Conservation (phyloP, 352 stramenopile species). For the Pythium periplocum region DNA sequence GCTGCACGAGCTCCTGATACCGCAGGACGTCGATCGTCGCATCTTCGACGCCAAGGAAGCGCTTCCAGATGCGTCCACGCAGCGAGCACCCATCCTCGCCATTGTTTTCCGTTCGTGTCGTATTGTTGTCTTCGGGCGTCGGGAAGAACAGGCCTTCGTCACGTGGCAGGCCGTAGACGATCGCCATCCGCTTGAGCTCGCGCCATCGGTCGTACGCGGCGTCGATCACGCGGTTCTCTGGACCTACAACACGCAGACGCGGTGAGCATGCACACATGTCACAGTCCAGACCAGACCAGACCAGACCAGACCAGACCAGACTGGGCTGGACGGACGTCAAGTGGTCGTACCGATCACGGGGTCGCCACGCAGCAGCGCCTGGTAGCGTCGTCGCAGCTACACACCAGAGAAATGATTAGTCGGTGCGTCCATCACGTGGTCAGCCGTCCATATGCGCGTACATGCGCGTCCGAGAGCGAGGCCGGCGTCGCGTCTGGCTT, state of each 20-base stretch:
- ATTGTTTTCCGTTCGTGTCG: not conserved
- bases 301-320: too few relatives aligned
- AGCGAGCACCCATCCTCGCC: conserved; percentile 41
- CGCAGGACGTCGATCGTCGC: conserved; percentile 43
- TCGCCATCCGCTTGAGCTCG: conserved; percentile 78
- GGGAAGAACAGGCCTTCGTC: conserved; percentile 24
- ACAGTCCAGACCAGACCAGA: too few relatives aligned
- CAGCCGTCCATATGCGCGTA: conserved; percentile 2
- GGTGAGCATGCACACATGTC: too few relatives aligned
- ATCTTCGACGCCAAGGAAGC: conserved; percentile 72
- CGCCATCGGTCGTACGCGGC: conserved; percentile 71
- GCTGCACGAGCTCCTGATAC: conserved; percentile 66
- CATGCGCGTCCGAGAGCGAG: conserved; percentile 12
- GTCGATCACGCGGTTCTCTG: conserved; percentile 29
- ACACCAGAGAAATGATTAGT: not conserved
- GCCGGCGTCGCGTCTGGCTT: conserved; percentile 2
- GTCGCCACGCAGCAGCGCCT: conserved; percentile 35
- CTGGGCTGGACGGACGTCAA: too few relatives aligned
- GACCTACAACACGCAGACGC: conserved; percentile 20
- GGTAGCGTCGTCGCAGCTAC: conserved; percentile 41
- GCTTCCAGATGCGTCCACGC: conserved; percentile 86
- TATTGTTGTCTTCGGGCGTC: conserved; percentile 4
- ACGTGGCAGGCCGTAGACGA: conserved; percentile 67
- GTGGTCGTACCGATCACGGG: conserved; percentile 33
- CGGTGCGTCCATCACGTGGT: too few relatives aligned